Percentiles rank a stretch among this genome's conserved stretches.
These are phyloP conservation scores for Lactifluus volemus DNA, from an alignment of 768 basidiomycete genomes.

Conservation along the genomic window DNA sequence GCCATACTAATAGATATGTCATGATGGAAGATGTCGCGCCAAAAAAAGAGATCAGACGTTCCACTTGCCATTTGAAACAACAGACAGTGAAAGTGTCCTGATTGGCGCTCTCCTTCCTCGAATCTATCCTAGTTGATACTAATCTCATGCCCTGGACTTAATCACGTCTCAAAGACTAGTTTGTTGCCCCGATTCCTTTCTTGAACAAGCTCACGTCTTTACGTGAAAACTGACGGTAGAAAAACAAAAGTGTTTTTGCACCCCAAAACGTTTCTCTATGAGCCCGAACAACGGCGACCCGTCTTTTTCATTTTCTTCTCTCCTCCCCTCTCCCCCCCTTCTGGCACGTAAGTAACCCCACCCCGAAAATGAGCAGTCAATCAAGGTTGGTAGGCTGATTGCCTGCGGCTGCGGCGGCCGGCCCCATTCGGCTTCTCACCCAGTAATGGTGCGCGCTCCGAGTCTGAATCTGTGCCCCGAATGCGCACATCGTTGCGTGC, in stretches of 20 bases:
- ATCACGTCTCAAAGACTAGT: background rate
- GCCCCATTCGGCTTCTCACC: background rate
- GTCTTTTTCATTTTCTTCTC: too few species aligned
- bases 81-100: background rate
- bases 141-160: background rate
- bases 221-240: background rate
- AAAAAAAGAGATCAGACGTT: background rate
- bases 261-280: background rate
- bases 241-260: background rate
- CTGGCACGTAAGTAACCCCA: background rate
- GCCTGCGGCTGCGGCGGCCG: background rate
- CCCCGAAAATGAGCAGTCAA: background rate
- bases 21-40: background rate
- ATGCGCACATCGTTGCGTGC: background rate
- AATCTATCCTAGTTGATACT: background rate
- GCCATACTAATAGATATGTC: background rate
- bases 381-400: background rate
- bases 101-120: background rate
- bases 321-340: too few species aligned
- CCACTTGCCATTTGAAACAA: background rate
- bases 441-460: slow-evolving; percentile 4
- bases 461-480: background rate
- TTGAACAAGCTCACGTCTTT: background rate
- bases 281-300: background rate
- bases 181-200: background rate